A percentile compares a stretch with the other conserved stretches of the same genome.
Evolutionary conservation across 75 land plant genomes (phyloP).

Genomic region (Larix kaempferi): DNA sequence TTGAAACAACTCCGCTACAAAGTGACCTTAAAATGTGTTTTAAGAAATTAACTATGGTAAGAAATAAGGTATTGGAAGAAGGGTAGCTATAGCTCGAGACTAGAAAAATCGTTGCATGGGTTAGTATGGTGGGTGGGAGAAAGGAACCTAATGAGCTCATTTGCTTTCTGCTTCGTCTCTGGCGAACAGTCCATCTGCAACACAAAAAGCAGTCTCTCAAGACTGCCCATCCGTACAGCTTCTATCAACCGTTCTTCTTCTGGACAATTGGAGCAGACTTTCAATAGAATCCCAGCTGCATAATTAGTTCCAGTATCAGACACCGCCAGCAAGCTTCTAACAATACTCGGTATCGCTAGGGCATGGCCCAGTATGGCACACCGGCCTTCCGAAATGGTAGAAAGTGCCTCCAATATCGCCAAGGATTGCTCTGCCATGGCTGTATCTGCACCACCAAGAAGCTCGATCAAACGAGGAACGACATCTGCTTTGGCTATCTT

Average conservation of each 20-base stretch:
- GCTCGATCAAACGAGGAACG: slow-evolving; percentile 16
- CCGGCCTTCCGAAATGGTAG: slow-evolving; percentile 46
- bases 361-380: slow-evolving; percentile 36
- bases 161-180: slow-evolving; percentile 36
- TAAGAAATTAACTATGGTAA: no score
- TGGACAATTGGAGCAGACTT: slow-evolving; percentile 4
- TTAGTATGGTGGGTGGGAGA: not conserved
- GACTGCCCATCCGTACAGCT: slow-evolving; percentile 37
- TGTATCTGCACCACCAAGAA: slow-evolving; percentile 13
- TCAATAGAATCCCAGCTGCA: slow-evolving; percentile 13
- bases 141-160: slow-evolving; percentile 39
- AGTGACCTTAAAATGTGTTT: no score
- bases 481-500: slow-evolving; percentile 23
- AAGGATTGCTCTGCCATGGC: slow-evolving; percentile 8
- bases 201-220: slow-evolving; percentile 40
- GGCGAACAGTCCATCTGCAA: slow-evolving; percentile 39
- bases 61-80: no score
- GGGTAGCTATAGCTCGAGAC: no score
- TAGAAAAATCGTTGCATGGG: no score
- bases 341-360: slow-evolving; percentile 24
- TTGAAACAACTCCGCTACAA: no score
- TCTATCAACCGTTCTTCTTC: slow-evolving; percentile 16
- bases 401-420: slow-evolving; percentile 33
- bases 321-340: slow-evolving; percentile 16
- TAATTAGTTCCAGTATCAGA: slow-evolving; percentile 14